These are phyloP conservation scores for Anacardium occidentale DNA, from an alignment of 345 rosid genomes.

Conservation along the genomic window DNA sequence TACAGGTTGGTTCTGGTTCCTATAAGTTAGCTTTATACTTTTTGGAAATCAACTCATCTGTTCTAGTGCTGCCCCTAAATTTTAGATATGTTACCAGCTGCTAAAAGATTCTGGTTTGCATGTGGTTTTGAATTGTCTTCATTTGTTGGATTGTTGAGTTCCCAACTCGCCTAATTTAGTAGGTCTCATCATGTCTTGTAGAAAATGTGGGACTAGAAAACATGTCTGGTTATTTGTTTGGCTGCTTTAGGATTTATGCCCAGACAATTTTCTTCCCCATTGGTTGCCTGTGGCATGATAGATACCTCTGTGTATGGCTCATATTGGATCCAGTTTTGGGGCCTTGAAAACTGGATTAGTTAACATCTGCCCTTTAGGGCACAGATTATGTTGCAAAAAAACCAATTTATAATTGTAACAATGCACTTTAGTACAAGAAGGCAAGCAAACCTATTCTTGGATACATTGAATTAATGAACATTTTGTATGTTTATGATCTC, in stretches of 20 bases:
- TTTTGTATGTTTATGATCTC: too few relatives aligned
- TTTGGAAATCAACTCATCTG: conserved; percentile 34
- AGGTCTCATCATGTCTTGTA: conserved; percentile 15
- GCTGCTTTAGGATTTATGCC: conserved; percentile 4
- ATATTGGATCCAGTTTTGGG: background rate
- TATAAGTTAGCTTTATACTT: conserved; percentile 45
- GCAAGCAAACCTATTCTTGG: too few relatives aligned
- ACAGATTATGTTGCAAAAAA: too few relatives aligned
- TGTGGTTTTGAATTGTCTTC: conserved; percentile 26
- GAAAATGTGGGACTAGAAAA: conserved; percentile 17
- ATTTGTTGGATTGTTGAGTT: conserved; percentile 17
- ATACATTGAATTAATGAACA: too few relatives aligned
- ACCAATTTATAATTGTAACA: too few relatives aligned
- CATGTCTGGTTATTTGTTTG: conserved; percentile 16
- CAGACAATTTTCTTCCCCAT: conserved; percentile 11
- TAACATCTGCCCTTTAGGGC: background rate
- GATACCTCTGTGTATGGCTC: background rate
- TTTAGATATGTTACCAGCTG: conserved; percentile 23
- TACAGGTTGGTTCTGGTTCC: conserved; percentile 52
- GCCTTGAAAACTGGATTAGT: background rate
- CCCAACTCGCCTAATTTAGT: conserved; percentile 4
- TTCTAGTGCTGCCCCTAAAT: conserved; percentile 38
- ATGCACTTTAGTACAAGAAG: too few relatives aligned
- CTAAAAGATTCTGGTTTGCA: conserved; percentile 25
- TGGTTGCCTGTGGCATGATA: conserved; percentile 11